Percentiles rank a stretch among this genome's conserved stretches.
Evolutionary conservation across 768 basidiomycete species (phyloP).

Genomic region (Phylloporus scabripes): DNA sequence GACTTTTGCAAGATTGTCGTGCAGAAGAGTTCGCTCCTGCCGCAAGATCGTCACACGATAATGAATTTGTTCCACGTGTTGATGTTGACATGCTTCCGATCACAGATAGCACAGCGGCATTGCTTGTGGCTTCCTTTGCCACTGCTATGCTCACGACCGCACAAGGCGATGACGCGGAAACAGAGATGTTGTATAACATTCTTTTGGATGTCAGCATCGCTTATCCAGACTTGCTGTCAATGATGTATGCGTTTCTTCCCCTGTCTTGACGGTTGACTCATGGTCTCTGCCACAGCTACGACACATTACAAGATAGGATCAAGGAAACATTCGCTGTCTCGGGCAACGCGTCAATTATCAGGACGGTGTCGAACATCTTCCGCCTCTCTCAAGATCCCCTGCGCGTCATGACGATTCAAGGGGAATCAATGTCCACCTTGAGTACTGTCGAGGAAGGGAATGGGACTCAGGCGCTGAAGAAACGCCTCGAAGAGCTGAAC

Average conservation of each 20-base stretch:
- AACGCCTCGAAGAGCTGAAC: slow-evolving; percentile 56
- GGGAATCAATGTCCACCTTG: slow-evolving; percentile 59
- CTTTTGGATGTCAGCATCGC: slow-evolving; percentile 62
- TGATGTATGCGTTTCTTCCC: slow-evolving; percentile 52
- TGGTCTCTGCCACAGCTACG: slow-evolving; percentile 47
- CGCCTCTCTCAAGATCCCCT: slow-evolving; percentile 56
- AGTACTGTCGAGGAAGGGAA: slow-evolving; percentile 54
- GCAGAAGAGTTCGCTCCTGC: slow-evolving; percentile 44
- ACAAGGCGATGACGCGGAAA: slow-evolving; percentile 77
- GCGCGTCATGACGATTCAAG: slow-evolving; percentile 36
- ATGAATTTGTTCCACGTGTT: slow-evolving; percentile 46
- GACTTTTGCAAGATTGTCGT: slow-evolving; percentile 58
- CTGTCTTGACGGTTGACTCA: slow-evolving; percentile 1
- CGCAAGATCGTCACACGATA: slow-evolving; percentile 35
- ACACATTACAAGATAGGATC: slow-evolving; percentile 68
- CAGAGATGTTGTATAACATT: slow-evolving; percentile 71
- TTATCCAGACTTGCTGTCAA: slow-evolving; percentile 67
- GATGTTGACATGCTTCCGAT: slow-evolving; percentile 57
- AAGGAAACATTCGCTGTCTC: slow-evolving; percentile 66
- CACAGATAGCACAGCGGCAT: slow-evolving; percentile 54
- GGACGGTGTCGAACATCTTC: slow-evolving; percentile 71
- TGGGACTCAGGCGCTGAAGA: slow-evolving; percentile 40
- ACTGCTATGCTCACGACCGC: slow-evolving; percentile 70
- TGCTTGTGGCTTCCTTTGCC: slow-evolving; percentile 70
- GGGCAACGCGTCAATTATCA: slow-evolving; percentile 65